Percentiles rank a stretch among this genome's conserved stretches.
These are phyloP conservation scores for Alternaria triticimaculans DNA, from an alignment of 2,329 filamentous ascomycete genomes.

Conservation along the genomic window DNA sequence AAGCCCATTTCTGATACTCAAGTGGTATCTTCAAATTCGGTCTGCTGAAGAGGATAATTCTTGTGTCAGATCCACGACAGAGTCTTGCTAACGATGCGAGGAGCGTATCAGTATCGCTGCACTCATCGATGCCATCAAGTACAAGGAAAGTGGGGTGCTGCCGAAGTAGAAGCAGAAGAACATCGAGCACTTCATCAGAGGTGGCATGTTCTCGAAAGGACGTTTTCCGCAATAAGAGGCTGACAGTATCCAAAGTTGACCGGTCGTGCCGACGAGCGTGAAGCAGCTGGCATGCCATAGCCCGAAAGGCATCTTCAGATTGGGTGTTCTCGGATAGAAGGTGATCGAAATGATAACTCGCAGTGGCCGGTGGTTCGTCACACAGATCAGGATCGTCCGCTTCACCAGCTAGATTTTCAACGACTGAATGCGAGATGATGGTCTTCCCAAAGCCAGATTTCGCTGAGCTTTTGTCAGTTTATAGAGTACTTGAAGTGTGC, in stretches of 20 bases:
- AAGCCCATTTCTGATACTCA: constrained; percentile 40
- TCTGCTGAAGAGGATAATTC: constrained; percentile 35
- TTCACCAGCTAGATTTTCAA: constrained; percentile 28
- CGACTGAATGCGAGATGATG: constrained; percentile 30
- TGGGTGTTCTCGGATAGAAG: constrained; percentile 21
- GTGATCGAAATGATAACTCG: constrained; percentile 34
- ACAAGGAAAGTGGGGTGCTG: constrained; percentile 42
- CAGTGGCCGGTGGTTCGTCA: constrained; percentile 29
- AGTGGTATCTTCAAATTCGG: constrained; percentile 33
- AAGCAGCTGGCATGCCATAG: constrained; percentile 34
- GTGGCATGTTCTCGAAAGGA: constrained; percentile 32
- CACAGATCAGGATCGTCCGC: constrained; percentile 31
- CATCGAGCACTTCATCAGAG: constrained; percentile 33
- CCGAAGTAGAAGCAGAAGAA: constrained; percentile 33
- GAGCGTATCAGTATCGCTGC: constrained; percentile 25
- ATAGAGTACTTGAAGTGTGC: background rate
- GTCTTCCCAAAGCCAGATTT: constrained; percentile 42
- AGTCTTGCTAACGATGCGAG: constrained; percentile 30
- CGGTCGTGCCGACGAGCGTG: constrained; percentile 31
- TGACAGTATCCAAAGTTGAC: constrained; percentile 33
- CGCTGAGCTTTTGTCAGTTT: constrained; percentile 23
- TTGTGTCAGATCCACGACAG: constrained; percentile 32
- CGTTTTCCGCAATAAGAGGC: constrained; percentile 35
- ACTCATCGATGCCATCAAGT: constrained; percentile 41
- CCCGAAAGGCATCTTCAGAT: constrained; percentile 32